Percentiles rank a stretch among this genome's conserved stretches.
These are phyloP conservation scores for Fusarium globosum DNA, from an alignment of 2,329 filamentous ascomycete species.

Conservation along the genomic window DNA sequence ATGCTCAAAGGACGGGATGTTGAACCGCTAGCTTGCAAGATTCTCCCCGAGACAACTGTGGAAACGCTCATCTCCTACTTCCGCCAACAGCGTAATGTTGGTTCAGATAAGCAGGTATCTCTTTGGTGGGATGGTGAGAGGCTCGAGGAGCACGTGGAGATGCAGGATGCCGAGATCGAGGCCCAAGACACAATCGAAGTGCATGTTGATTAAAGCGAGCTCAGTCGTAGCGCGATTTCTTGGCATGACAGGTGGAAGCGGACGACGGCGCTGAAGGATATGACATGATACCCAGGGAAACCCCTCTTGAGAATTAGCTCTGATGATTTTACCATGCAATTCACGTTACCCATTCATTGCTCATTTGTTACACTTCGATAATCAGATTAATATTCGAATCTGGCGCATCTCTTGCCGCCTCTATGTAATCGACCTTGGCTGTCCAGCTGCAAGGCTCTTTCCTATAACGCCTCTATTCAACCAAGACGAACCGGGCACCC, in stretches of 20 bases:
- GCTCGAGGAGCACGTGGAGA: constrained; percentile 68
- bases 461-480: constrained; percentile 34
- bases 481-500: constrained; percentile 16
- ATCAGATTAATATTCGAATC: constrained; percentile 21
- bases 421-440: constrained; percentile 21
- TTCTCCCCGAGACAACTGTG: constrained; percentile 67
- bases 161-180: constrained; percentile 76
- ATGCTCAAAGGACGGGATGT: constrained; percentile 64
- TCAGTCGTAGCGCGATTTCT: not conserved
- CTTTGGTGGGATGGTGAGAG: constrained; percentile 82
- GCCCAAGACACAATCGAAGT: constrained; percentile 84
- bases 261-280: constrained; percentile 34
- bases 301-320: constrained; percentile 14
- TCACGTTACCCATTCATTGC: not conserved
- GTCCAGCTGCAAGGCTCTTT: constrained; percentile 2
- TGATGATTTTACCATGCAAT: not conserved
- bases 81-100: constrained; percentile 63
- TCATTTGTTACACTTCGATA: not conserved
- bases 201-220: constrained; percentile 48
- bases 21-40: constrained; percentile 63
- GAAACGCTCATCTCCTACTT: constrained; percentile 72
- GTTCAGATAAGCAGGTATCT: constrained; percentile 63
- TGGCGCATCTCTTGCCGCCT: constrained; percentile 3
- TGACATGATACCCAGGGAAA: constrained; percentile 48
- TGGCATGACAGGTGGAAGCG: not conserved